A percentile compares a stretch with the other conserved stretches of the same genome.
Conservation (phyloP, 495 filamentous ascomycete species). For the Achaetomiella virescens region DNA sequence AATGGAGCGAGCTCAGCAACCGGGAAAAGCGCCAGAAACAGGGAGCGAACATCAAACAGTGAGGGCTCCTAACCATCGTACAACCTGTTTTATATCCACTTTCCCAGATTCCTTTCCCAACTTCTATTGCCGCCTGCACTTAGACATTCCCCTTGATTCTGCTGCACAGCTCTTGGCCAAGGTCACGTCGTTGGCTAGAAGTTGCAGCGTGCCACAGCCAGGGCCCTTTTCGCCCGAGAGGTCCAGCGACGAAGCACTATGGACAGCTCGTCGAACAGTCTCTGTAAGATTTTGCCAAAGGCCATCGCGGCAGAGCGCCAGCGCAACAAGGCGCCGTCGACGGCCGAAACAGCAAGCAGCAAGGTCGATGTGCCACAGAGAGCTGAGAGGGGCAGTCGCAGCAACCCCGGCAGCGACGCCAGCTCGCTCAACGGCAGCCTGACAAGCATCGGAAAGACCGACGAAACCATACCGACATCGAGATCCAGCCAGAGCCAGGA, state of each 20-base stretch:
- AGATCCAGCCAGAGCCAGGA: too few species aligned
- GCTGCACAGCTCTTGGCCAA: not conserved
- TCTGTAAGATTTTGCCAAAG: slow-evolving; percentile 46
- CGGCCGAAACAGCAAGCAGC: slow-evolving; percentile 19
- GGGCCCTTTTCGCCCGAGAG: not conserved
- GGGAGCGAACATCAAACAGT: not conserved
- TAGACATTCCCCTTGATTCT: too few species aligned
- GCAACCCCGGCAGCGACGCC: slow-evolving; percentile 21
- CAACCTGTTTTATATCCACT: not conserved
- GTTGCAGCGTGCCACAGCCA: not conserved
- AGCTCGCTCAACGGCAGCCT: slow-evolving; percentile 4
- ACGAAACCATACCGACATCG: too few species aligned
- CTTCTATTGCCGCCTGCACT: not conserved
- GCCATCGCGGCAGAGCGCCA: slow-evolving; percentile 38
- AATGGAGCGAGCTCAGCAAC: too few species aligned
- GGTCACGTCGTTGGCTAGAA: slow-evolving; percentile 4
- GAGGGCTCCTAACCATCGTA: too few species aligned
- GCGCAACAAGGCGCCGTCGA: slow-evolving; percentile 32
- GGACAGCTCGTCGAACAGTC: slow-evolving; percentile 32
- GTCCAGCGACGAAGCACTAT: slow-evolving; percentile 10
- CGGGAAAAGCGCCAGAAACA: too few species aligned
- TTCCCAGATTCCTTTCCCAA: not conserved
- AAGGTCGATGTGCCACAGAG: slow-evolving; percentile 15
- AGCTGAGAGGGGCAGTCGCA: slow-evolving; percentile 20
- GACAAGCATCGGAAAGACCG: not conserved